These are phyloP conservation scores for Alternaria consortialis DNA, from an alignment of 2,329 filamentous ascomycete genomes.

Conservation along the genomic window DNA sequence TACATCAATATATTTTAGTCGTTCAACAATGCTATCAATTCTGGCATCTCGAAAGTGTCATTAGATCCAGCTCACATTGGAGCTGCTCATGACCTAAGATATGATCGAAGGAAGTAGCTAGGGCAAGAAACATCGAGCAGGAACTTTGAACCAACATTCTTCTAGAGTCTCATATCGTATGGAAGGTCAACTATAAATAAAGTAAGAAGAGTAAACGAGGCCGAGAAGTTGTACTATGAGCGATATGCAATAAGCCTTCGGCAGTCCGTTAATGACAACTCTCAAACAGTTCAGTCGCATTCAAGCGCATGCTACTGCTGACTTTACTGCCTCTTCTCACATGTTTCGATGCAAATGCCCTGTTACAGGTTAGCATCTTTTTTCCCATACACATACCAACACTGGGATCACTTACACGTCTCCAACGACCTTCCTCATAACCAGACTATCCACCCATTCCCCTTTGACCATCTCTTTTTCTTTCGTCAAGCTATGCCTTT, in stretches of 20 bases:
- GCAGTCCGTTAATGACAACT: background rate
- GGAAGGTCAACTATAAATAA: background rate
- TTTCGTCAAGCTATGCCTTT: conserved; percentile 35
- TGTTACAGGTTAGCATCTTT: background rate
- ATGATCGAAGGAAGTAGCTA: background rate
- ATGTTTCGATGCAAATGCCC: conserved; percentile 6
- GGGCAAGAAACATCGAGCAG: background rate
- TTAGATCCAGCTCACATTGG: background rate
- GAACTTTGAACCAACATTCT: background rate
- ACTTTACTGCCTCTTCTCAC: conserved; percentile 11
- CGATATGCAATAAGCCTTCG: background rate
- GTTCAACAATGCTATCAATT: background rate
- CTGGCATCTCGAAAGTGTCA: background rate
- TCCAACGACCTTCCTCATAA: conserved; percentile 33
- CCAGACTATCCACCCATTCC: conserved; percentile 44
- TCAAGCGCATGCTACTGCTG: conserved; percentile 11
- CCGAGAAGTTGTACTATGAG: background rate
- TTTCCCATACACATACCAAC: background rate
- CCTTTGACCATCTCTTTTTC: conserved; percentile 43
- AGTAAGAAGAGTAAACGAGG: background rate
- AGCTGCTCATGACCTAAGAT: background rate
- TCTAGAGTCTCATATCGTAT: background rate
- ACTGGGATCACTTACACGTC: conserved; percentile 15
- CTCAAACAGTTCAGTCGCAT: conserved; percentile 10
- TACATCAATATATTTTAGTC: background rate